These are phyloP conservation scores for Fusarium sp. DNA, from an alignment of 2,329 filamentous ascomycete species.

Conservation along the genomic window DNA sequence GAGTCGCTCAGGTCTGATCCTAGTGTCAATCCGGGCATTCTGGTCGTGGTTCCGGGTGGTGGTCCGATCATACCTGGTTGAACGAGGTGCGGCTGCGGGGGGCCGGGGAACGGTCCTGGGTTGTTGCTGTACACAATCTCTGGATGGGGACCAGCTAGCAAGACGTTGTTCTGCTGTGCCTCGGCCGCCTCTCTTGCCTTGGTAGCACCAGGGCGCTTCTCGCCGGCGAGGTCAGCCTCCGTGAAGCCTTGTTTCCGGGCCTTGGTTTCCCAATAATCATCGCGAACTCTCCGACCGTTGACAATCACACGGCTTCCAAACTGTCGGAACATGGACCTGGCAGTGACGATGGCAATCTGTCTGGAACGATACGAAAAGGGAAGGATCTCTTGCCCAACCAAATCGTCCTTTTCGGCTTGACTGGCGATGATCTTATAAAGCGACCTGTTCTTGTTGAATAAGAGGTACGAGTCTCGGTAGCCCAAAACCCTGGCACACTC, in stretches of 20 bases:
- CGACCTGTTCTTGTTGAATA: constrained; percentile 99
- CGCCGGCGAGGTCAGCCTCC: constrained; percentile 93
- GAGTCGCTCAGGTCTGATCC: constrained; percentile 82
- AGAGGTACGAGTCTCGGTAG: constrained; percentile 95
- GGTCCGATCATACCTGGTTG: constrained; percentile 79
- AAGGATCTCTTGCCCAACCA: constrained; percentile 93
- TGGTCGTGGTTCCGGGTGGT: constrained; percentile 73
- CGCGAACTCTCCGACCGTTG: constrained; percentile 89
- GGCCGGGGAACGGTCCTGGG: constrained; percentile 73
- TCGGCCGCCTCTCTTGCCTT: constrained; percentile 88
- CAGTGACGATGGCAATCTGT: constrained; percentile 98
- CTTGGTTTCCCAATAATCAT: constrained; percentile 99
- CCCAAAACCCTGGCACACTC: constrained; percentile 94
- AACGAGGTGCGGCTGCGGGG: constrained; percentile 76
- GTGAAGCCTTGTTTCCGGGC: constrained; percentile 98
- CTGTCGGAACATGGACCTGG: constrained; percentile 97
- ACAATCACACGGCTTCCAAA: constrained; percentile 95
- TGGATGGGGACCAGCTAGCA: constrained; percentile 77
- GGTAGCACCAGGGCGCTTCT: constrained; percentile 92
- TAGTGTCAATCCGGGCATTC: constrained; percentile 87
- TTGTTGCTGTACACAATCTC: constrained; percentile 91
- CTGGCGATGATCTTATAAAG: constrained; percentile 98
- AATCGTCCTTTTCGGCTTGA: constrained; percentile 94
- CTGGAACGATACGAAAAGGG: constrained; percentile 98
- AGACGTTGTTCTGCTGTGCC: constrained; percentile 68